These are phyloP conservation scores for Sonneratia alba DNA, from an alignment of 345 rosid genomes.

Conservation along the genomic window DNA sequence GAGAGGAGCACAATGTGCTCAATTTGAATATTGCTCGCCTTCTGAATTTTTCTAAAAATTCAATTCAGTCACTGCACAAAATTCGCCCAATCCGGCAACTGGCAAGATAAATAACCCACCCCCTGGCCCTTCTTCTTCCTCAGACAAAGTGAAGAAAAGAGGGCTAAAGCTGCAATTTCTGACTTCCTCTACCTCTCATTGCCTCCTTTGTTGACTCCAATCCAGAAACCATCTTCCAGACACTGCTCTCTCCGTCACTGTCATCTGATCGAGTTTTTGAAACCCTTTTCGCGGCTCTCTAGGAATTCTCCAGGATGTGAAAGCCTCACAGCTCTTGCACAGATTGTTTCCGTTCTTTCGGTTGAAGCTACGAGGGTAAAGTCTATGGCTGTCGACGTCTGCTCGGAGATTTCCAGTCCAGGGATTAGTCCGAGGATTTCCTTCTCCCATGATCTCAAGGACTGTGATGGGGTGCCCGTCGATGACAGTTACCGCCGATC, in stretches of 20 bases:
- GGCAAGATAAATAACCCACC: too few relatives aligned
- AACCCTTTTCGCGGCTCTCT: slow-evolving; percentile 24
- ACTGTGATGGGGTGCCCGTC: slow-evolving; percentile 23
- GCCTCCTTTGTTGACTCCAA: slow-evolving; percentile 18
- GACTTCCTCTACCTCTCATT: slow-evolving; percentile 23
- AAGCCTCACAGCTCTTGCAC: not conserved
- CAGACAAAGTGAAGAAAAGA: slow-evolving; percentile 14
- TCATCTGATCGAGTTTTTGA: slow-evolving; percentile 7
- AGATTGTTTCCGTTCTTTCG: not conserved
- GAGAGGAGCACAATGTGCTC: too few relatives aligned
- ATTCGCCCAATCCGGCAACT: too few relatives aligned
- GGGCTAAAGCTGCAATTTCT: slow-evolving; percentile 43
- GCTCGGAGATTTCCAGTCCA: slow-evolving; percentile 53
- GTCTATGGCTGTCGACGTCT: slow-evolving; percentile 68
- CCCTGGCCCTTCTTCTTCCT: not conserved
- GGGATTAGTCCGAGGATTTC: slow-evolving; percentile 66
- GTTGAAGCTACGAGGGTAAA: not conserved
- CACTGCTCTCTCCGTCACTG: not conserved
- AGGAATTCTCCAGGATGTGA: not conserved
- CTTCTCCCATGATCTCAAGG: slow-evolving; percentile 58
- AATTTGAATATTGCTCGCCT: too few relatives aligned
- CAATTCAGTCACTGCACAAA: too few relatives aligned
- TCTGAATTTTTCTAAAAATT: too few relatives aligned
- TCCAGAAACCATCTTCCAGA: slow-evolving; percentile 2
- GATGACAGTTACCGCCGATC: slow-evolving; percentile 23